Evolutionary conservation across 192 early-diverging fungal species (phyloP).

Genomic region (Backusella luteola): DNA sequence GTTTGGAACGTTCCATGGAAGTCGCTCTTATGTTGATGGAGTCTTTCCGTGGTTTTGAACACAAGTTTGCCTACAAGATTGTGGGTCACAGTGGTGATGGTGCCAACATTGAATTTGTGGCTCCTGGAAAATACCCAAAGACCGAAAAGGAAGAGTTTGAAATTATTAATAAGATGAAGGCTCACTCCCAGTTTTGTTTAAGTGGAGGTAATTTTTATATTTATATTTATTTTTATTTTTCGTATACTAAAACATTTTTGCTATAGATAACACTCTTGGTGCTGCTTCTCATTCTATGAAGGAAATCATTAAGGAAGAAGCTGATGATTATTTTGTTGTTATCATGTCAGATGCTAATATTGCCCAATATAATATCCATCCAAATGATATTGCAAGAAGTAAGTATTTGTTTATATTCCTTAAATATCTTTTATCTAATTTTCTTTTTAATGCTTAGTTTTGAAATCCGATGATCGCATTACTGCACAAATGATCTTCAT

Average conservation of each 20-base stretch:
- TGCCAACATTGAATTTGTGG: slow-evolving; percentile 71
- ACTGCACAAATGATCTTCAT: slow-evolving; percentile 79
- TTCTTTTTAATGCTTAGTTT: slow-evolving; percentile 33
- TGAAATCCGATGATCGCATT: slow-evolving; percentile 70
- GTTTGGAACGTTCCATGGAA: slow-evolving; percentile 62
- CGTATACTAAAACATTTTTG: not conserved
- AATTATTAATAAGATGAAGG: slow-evolving; percentile 68
- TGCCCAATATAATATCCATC: slow-evolving; percentile 74
- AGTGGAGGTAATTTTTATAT: slow-evolving; percentile 51
- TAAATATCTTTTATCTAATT: not conserved
- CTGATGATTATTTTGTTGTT: slow-evolving; percentile 79
- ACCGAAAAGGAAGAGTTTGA: slow-evolving; percentile 75
- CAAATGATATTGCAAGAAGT: slow-evolving; percentile 61
- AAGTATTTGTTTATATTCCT: slow-evolving; percentile 6
- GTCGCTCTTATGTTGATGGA: slow-evolving; percentile 72
- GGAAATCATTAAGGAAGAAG: slow-evolving; percentile 68
- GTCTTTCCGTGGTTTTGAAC: slow-evolving; percentile 69
- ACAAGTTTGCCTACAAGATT: slow-evolving; percentile 79
- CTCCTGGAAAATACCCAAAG: slow-evolving; percentile 67
- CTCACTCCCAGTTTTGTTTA: slow-evolving; percentile 80
- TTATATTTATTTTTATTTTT: too few species aligned
- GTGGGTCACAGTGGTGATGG: slow-evolving; percentile 77
- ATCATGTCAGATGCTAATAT: slow-evolving; percentile 83
- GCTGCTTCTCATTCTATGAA: slow-evolving; percentile 65
- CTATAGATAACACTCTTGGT: slow-evolving; percentile 67